A percentile compares a stretch with the other conserved stretches of the same genome.
phyloP scores from a whole-genome alignment of 495 filamentous ascomycete species.

The Letharia columbiana region DNA sequence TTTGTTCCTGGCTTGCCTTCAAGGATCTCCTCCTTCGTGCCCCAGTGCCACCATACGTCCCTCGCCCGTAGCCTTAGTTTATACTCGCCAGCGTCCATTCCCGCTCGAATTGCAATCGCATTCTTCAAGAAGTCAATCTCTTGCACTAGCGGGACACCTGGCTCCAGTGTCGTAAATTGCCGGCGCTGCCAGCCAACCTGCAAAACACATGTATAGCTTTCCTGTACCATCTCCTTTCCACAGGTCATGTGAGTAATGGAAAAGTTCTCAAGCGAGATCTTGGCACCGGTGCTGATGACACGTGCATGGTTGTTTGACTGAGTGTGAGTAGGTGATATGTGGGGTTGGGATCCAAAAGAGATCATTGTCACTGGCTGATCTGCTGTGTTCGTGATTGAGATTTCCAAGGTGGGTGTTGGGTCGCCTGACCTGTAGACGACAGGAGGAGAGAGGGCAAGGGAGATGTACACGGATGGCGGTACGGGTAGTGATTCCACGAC shows the following conservation, averaged over 20 bases:
- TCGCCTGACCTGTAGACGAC: background rate
- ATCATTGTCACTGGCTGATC: background rate
- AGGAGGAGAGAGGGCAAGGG: background rate
- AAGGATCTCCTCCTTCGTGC: background rate
- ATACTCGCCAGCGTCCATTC: background rate
- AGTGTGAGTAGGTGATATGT: background rate
- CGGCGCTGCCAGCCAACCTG: background rate
- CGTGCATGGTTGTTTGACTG: background rate
- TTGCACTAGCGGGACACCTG: background rate
- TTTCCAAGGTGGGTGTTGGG: background rate
- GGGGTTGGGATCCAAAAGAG: background rate
- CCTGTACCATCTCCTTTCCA: background rate
- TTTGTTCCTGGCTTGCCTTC: background rate
- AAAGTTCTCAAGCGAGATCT: background rate
- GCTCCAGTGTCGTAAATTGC: conserved; percentile 1
- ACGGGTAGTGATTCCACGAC: background rate
- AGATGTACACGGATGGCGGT: conserved; percentile 5
- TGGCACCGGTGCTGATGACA: background rate
- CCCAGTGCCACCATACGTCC: conserved; percentile 5
- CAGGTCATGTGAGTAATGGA: background rate
- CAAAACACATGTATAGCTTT: background rate
- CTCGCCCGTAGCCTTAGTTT: conserved; percentile 2
- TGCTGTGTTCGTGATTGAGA: background rate
- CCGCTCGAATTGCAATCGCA: background rate
- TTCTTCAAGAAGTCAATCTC: background rate